Evolutionary conservation across 306 rosid genomes (phyloP).

Genomic region (Prunus mume): DNA sequence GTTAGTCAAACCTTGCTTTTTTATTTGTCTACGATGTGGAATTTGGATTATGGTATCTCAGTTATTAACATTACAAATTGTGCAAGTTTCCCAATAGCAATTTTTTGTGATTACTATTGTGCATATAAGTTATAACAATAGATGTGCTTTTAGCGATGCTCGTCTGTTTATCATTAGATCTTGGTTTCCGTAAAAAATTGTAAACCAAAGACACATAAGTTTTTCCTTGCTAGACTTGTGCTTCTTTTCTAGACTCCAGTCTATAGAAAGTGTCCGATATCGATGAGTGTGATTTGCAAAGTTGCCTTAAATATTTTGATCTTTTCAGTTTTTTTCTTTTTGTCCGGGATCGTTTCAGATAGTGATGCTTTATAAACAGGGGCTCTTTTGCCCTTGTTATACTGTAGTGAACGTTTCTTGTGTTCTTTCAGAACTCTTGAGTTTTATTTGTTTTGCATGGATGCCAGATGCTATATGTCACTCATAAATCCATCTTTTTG

Average conservation of each 20-base stretch:
- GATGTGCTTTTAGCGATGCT: not conserved
- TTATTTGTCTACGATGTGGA: not conserved
- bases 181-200: not conserved
- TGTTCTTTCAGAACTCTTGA: not conserved
- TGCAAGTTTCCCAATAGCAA: not conserved
- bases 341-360: not conserved
- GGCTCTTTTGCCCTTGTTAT: not conserved
- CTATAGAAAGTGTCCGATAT: not conserved
- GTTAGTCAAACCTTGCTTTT: not conserved
- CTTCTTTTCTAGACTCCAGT: not conserved
- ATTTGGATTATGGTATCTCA: not conserved
- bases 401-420: not conserved
- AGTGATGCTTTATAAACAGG: not conserved
- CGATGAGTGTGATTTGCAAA: not conserved
- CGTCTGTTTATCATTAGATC: not conserved
- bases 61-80: not conserved
- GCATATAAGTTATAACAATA: not conserved
- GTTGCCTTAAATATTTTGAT: not conserved
- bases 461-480: not conserved
- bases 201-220: not conserved
- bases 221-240: not conserved
- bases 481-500: not conserved
- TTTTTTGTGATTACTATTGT: not conserved
- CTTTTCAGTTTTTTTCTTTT: not conserved
- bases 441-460: not conserved